Conservation (phyloP, 2,329 filamentous ascomycete species). For the Aschersonia sp. region DNA sequence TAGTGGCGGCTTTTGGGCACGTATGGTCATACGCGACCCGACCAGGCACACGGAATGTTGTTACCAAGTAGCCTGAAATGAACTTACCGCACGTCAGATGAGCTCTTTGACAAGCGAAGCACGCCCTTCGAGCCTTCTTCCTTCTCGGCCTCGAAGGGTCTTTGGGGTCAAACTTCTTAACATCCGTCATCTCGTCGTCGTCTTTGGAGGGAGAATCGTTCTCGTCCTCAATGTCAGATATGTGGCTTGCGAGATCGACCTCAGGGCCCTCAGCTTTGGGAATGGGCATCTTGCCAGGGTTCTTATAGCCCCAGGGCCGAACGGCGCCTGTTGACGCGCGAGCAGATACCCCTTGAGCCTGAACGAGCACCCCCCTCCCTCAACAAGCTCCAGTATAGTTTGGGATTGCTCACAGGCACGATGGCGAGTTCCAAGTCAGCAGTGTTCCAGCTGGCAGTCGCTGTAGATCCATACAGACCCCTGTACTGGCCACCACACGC, state of each 20-base stretch:
- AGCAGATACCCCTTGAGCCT: background rate
- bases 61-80: background rate
- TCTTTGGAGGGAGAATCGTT: constrained; percentile 29
- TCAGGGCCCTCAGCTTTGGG: constrained; percentile 36
- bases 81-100: constrained; percentile 95
- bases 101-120: constrained; percentile 91
- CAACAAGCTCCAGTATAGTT: background rate
- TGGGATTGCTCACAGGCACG: constrained; percentile 10
- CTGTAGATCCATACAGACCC: constrained; percentile 9
- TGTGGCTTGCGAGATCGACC: constrained; percentile 40
- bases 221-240: constrained; percentile 46
- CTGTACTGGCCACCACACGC: constrained; percentile 20
- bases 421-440: constrained; percentile 10
- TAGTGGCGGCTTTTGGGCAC: background rate
- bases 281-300: constrained; percentile 35
- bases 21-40: background rate
- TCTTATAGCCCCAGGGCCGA: constrained; percentile 26
- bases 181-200: constrained; percentile 35
- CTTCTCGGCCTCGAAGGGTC: constrained; percentile 78
- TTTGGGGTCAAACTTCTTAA: constrained; percentile 64
- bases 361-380: background rate
- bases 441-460: constrained; percentile 1
- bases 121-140: constrained; percentile 92
- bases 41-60: background rate
- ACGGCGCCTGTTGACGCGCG: background rate